phyloP scores from a whole-genome alignment of 345 rosid genomes.

The Aegle marmelos region DNA sequence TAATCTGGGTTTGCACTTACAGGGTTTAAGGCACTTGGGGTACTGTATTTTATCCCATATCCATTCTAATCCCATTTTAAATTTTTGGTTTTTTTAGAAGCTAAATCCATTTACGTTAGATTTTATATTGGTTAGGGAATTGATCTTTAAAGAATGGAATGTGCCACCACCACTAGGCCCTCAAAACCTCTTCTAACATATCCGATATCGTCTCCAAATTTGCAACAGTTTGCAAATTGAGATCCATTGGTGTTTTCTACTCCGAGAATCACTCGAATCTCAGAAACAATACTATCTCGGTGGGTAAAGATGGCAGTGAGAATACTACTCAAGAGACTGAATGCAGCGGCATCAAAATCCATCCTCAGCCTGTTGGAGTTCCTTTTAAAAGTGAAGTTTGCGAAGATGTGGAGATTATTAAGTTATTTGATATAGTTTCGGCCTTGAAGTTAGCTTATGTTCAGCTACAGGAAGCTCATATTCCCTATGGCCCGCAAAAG shows the following conservation, averaged over 20 bases:
- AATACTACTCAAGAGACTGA: slow-evolving; percentile 29
- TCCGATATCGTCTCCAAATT: slow-evolving; percentile 52
- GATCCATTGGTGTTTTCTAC: slow-evolving; percentile 57
- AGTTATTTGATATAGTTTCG: slow-evolving; percentile 50
- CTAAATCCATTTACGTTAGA: not conserved
- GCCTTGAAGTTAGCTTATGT: slow-evolving; percentile 46
- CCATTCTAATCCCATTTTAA: not conserved
- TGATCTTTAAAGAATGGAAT: slow-evolving; percentile 37
- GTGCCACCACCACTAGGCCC: slow-evolving; percentile 29
- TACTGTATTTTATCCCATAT: not conserved
- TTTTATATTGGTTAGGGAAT: slow-evolving; percentile 2
- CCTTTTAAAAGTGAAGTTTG: slow-evolving; percentile 18
- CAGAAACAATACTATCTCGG: not conserved
- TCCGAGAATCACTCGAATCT: slow-evolving; percentile 22
- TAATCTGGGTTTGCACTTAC: slow-evolving; percentile 7
- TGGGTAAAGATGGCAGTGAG: slow-evolving; percentile 29
- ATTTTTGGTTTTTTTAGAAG: not conserved
- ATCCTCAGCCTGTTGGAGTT: slow-evolving; percentile 25
- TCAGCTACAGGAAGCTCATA: slow-evolving; percentile 58
- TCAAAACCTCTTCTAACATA: slow-evolving; percentile 39
- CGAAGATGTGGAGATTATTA: slow-evolving; percentile 26
- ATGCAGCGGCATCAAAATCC: slow-evolving; percentile 24
- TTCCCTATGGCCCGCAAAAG: slow-evolving; percentile 54
- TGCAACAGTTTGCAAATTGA: slow-evolving; percentile 55
- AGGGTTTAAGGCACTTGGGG: slow-evolving; percentile 9